Evolutionary conservation across 2,329 filamentous ascomycete species (phyloP).

Genomic region (Pleoardoris graminearum): DNA sequence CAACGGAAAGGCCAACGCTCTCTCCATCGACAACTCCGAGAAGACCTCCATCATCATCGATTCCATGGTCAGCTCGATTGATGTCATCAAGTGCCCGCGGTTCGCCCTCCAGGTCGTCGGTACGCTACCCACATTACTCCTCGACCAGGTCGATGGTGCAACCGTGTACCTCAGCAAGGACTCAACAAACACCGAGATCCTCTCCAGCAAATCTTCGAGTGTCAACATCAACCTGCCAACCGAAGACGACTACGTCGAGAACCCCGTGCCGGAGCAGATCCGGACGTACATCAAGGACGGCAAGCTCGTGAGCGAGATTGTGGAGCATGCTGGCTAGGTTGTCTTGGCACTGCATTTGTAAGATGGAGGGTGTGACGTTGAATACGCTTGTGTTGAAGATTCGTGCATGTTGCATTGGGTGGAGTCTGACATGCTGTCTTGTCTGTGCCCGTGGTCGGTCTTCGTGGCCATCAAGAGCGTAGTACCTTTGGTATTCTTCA

Average conservation of each 20-base stretch:
- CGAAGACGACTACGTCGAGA: constrained; percentile 81
- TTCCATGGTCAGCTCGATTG: constrained; percentile 84
- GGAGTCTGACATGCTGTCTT: constrained; percentile 17
- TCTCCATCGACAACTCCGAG: constrained; percentile 88
- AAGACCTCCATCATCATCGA: constrained; percentile 86
- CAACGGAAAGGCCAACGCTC: constrained; percentile 93
- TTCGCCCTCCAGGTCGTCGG: constrained; percentile 94
- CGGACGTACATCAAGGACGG: constrained; percentile 78
- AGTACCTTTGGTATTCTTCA: background rate
- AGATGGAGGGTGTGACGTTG: background rate
- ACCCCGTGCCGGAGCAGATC: constrained; percentile 87
- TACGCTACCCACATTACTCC: constrained; percentile 79
- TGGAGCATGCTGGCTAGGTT: constrained; percentile 79
- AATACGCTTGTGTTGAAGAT: no score
- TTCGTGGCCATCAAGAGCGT: background rate
- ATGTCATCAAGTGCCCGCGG: constrained; percentile 93
- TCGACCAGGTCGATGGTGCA: constrained; percentile 92
- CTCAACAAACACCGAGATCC: constrained; percentile 77
- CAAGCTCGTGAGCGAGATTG: constrained; percentile 86
- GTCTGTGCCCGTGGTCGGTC: background rate
- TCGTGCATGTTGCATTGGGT: constrained; percentile 22
- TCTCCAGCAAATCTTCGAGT: constrained; percentile 82
- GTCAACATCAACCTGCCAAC: constrained; percentile 84
- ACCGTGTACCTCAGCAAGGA: constrained; percentile 84
- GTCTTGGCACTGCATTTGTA: background rate